phyloP scores from a whole-genome alignment of 345 rosid species.

The Eucalyptus shirleyi region DNA sequence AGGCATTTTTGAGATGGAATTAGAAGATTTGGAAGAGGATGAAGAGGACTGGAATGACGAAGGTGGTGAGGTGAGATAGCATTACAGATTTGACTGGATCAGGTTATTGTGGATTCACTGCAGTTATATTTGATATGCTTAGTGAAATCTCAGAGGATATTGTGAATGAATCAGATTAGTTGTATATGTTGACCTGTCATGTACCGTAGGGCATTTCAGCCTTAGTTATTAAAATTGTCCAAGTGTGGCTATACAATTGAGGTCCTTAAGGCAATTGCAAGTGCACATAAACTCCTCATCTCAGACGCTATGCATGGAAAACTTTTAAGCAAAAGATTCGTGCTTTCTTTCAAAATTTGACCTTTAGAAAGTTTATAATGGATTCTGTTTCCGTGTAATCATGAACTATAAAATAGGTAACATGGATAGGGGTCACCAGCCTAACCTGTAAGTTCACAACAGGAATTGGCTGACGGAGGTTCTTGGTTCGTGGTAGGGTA shows the following conservation, averaged over 20 bases:
- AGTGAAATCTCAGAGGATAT: neutral
- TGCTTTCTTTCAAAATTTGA: neutral
- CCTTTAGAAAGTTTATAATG: neutral
- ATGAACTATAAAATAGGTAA: neutral
- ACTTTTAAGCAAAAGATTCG: neutral
- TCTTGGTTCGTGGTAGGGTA: neutral
- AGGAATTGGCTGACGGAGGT: neutral
- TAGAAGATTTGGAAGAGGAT: slow-evolving; percentile 42
- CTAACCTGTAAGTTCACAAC: neutral
- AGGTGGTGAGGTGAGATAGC: slow-evolving; percentile 33
- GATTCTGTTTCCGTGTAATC: neutral
- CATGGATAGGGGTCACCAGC: neutral
- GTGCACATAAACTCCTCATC: neutral
- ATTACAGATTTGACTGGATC: neutral
- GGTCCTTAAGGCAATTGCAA: neutral
- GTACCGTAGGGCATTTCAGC: neutral
- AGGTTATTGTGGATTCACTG: neutral
- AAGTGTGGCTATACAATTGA: neutral
- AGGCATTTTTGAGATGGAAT: slow-evolving; percentile 81
- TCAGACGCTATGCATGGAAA: neutral
- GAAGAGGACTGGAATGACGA: slow-evolving; percentile 17
- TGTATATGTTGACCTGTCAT: neutral
- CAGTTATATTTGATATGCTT: neutral
- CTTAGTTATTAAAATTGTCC: neutral
- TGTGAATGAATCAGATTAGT: neutral